Base-by-base conservation (phyloP, 2,329 filamentous ascomycete species). In the Ceratocystis huliohia region DNA sequence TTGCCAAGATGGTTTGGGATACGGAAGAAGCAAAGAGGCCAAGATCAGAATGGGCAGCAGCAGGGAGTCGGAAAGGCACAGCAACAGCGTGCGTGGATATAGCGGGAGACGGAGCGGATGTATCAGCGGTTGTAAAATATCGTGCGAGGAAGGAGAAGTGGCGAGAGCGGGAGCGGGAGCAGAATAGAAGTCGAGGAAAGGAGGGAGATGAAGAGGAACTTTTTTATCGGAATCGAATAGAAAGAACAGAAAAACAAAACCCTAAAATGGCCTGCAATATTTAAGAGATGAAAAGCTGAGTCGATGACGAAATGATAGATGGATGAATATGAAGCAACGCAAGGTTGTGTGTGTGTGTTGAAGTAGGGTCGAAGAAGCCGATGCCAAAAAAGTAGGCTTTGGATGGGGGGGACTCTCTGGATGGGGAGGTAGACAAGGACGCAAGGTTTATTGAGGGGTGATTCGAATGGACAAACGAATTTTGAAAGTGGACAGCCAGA, bases 1-100 rank as follows among this genome's bases (percentile, higher is more conserved):
- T 93, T 56, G 64, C 59, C 33, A 84, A 88, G 71, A 82, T 88
- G 66, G 85, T 89, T 28, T 89, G 86, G 87, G 63, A 64, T 45
- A 33, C 44, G 53, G 17, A 48, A 28, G 64, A 33, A 46, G 66
- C 30, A 64, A 41, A 61, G 50, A 28, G 46, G 50, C 63, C 22
- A 65, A 65, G 30, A 6, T 63, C 37, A 57, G n/a, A 13, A 22
- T 41, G 25, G 61, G 37, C 37, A 63, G 61, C 22, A 63, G 37
- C 17, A 17, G 15, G 61, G 8, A 63, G 22, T 17, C 25, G 33
- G 22, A 13, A 44, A 20, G 37, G 15, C 20, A 63, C 61, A 44
- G 20, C 33, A 28, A 48, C 5, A 46, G 20, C 13, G 61, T 25
- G 20, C 13, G 61, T 25, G n/a, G 28, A 44, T 30, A 20, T 25